phyloP scores from a whole-genome alignment of 208 protist species.

The Novymonas esmeraldas region DNA sequence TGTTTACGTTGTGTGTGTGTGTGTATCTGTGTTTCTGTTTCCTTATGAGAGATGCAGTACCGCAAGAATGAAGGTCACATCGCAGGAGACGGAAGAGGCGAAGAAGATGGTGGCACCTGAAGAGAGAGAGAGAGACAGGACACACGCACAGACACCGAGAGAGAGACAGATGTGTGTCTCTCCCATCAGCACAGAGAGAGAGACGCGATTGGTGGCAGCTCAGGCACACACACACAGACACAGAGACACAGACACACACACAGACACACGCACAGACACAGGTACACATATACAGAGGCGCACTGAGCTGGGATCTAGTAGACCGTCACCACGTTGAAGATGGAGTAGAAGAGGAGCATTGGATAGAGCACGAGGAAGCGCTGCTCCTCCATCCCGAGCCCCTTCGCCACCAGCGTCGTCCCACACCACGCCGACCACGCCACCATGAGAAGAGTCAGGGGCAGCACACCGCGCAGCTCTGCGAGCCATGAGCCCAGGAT shows the following conservation, averaged over 20 bases:
- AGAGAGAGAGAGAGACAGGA: too few relatives aligned
- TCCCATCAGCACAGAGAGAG: too few relatives aligned
- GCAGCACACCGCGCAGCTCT: constrained; percentile 31
- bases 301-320: constrained; percentile 37
- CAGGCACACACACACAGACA: too few relatives aligned
- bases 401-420: constrained; percentile 64
- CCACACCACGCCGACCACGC: constrained; percentile 85
- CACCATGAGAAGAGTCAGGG: constrained; percentile 52
- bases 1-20: too few relatives aligned
- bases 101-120: too few relatives aligned
- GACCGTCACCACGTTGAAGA: constrained; percentile 76
- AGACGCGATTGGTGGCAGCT: too few relatives aligned
- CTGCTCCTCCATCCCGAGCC: constrained; percentile 62
- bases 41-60: too few relatives aligned
- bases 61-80: too few relatives aligned
- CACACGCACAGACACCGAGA: background rate
- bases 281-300: background rate
- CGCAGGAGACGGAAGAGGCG: too few relatives aligned
- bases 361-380: constrained; percentile 84
- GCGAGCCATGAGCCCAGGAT: constrained; percentile 50
- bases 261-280: background rate
- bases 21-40: too few relatives aligned
- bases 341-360: constrained; percentile 80
- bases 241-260: background rate
- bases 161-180: background rate